These are phyloP conservation scores for Coprinopsis strossmayeri DNA, from an alignment of 768 basidiomycete genomes.

Conservation along the genomic window DNA sequence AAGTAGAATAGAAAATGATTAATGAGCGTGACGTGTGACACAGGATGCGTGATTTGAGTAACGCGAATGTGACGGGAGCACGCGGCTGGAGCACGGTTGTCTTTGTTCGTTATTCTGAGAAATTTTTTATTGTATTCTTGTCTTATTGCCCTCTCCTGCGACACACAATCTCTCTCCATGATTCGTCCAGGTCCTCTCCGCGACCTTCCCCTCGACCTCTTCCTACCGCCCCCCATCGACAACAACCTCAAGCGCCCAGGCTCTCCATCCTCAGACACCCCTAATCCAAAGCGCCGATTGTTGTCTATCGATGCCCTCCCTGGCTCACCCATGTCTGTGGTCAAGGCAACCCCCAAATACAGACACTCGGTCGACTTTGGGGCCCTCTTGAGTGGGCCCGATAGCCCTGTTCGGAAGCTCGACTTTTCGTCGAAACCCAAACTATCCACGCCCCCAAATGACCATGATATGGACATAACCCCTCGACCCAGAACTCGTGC, in stretches of 20 bases:
- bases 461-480: neutral
- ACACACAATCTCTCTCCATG: conserved; percentile 19
- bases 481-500: neutral
- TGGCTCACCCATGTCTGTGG: neutral
- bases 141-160: conserved; percentile 12
- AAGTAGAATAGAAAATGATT: conserved; percentile 10
- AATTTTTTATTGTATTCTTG: conserved; percentile 10
- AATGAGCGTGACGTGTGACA: conserved; percentile 7
- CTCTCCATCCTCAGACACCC: conserved; percentile 46
- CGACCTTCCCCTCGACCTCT: conserved; percentile 54
- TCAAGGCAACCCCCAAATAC: neutral
- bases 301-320: conserved; percentile 46
- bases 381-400: conserved; percentile 20
- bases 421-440: conserved; percentile 35
- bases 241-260: conserved; percentile 47
- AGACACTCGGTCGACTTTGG: conserved; percentile 14
- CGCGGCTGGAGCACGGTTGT: conserved; percentile 5
- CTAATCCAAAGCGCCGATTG: conserved; percentile 67
- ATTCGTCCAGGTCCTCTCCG: conserved; percentile 47
- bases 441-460: neutral
- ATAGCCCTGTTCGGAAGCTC: conserved; percentile 44
- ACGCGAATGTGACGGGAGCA: conserved; percentile 27
- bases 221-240: no score
- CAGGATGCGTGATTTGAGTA: conserved; percentile 8
- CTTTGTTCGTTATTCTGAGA: conserved; percentile 19